Evolutionary conservation across 768 basidiomycete species (phyloP), one percentile per base, ranked within the genome.

Genomic region (Hebeloma cylindrosporum): DNA sequence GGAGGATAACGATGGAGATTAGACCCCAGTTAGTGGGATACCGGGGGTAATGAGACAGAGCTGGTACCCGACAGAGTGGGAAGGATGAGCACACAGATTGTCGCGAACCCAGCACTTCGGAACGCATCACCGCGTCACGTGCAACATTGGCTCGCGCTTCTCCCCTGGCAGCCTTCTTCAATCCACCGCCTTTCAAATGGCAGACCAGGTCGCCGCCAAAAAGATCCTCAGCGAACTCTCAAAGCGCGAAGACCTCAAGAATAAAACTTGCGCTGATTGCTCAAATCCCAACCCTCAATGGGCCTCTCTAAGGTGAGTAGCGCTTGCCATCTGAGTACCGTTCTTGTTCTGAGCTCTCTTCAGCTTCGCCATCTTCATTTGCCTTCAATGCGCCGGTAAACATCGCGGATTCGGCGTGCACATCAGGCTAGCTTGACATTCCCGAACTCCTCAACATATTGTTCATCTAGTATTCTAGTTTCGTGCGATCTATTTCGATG

Each of bases 341-440:
- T 18, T 27, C 26, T 50, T 50, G 51, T 50, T 11, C 20, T 42
- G 32, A 47, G 18, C 11, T 35, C 39, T 39, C 30, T 42, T 32
- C 62, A 88, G 84, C 64, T 88, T 89, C 60, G 88, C 90, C 27
- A 75, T 92, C 45, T 94, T 95, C 61, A 78, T 97, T 44, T 99
- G 95, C 66, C 73, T 99, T 17, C 92, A 91, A 66, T 89, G 88
- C 61, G 85, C 85, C 21, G 88, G 88, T 26, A 69, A 79, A 29
- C 93, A 94, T 67, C 72, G 90, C 69, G 85, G 90, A 2, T 92
- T 96, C 60, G 95, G 95, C 31, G 93, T 96, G 11, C 95, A 98
- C 65, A 81, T 97, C 62, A 89, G 85, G 88, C 71, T 52, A 55
- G 68, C 60, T 28, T 57, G 43, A 50, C 28, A 40, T 53, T 28